phyloP scores from a whole-genome alignment of 176 grass and related monocot species.

The Puya raimondii region DNA sequence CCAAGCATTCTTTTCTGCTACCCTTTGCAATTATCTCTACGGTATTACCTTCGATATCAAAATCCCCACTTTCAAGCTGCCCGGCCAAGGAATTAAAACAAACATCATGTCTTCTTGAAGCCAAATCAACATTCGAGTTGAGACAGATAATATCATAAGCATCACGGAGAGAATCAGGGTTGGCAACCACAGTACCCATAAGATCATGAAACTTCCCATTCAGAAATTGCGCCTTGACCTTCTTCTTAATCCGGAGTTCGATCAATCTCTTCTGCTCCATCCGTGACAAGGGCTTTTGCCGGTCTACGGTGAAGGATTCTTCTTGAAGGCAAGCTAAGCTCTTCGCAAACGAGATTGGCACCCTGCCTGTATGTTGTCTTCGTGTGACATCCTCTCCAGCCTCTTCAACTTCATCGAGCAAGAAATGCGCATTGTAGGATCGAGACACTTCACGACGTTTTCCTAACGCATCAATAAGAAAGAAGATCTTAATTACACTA shows the following conservation, averaged over 20 bases:
- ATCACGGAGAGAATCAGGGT: constrained; percentile 46
- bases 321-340: constrained; percentile 64
- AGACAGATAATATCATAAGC: constrained; percentile 69
- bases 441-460: background rate
- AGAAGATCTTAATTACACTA: background rate
- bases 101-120: constrained; percentile 28
- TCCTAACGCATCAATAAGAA: constrained; percentile 5
- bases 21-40: constrained; percentile 32
- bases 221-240: constrained; percentile 59
- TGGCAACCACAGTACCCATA: constrained; percentile 52
- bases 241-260: constrained; percentile 72
- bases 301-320: constrained; percentile 31
- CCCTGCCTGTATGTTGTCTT: background rate
- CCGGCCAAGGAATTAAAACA: constrained; percentile 46
- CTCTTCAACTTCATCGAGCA: constrained; percentile 37
- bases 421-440: constrained; percentile 17
- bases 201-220: constrained; percentile 60
- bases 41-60: constrained; percentile 36
- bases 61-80: constrained; percentile 40
- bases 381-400: constrained; percentile 9
- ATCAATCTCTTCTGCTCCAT: constrained; percentile 66
- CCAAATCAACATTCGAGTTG: constrained; percentile 52
- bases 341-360: constrained; percentile 60
- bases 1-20: constrained; percentile 29
- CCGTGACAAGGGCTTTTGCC: constrained; percentile 35